These are phyloP conservation scores for Scopulariopsis brevicaulis DNA, from an alignment of 2,329 filamentous ascomycete genomes.

Conservation along the genomic window DNA sequence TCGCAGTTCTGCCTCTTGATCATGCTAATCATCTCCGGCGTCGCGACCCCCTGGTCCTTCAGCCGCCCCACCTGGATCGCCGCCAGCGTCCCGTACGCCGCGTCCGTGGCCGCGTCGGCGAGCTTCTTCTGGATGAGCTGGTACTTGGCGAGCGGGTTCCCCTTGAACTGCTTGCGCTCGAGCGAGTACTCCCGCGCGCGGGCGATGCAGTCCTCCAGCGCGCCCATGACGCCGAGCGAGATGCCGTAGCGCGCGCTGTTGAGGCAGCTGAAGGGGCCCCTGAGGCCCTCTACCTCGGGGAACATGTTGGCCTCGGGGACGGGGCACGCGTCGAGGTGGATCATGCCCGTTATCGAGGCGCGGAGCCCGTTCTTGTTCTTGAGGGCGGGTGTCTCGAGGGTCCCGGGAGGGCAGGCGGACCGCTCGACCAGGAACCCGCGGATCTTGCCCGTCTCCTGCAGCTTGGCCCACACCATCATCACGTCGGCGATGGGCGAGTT, in stretches of 20 bases:
- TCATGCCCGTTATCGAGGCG: conserved; percentile 95
- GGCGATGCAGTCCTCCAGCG: conserved; percentile 80
- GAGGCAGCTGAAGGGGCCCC: conserved; percentile 83
- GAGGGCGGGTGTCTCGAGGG: conserved; percentile 80
- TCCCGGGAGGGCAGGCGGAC: conserved; percentile 72
- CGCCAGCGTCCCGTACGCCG: conserved; percentile 81
- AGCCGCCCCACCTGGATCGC: conserved; percentile 83
- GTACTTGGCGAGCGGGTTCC: conserved; percentile 85
- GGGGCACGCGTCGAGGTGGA: conserved; percentile 83
- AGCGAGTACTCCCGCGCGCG: conserved; percentile 79
- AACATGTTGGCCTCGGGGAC: conserved; percentile 92
- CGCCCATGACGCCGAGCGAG: conserved; percentile 85
- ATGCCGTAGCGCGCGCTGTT: conserved; percentile 93
- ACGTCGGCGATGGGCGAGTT: conserved; percentile 86
- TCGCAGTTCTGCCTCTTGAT: conserved; percentile 98
- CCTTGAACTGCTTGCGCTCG: conserved; percentile 89
- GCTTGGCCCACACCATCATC: conserved; percentile 82
- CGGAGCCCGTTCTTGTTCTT: conserved; percentile 93
- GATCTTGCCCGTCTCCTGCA: conserved; percentile 72
- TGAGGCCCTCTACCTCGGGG: conserved; percentile 74
- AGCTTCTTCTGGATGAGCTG: conserved; percentile 98
- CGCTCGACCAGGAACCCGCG: conserved; percentile 85
- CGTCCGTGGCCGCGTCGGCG: conserved; percentile 83
- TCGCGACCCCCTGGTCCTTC: conserved; percentile 80
- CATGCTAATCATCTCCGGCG: conserved; percentile 94